Percentiles rank a stretch among this genome's conserved stretches.
Evolutionary conservation across 495 filamentous ascomycete genomes (phyloP).

Genomic region (Penicillium diatomitis): DNA sequence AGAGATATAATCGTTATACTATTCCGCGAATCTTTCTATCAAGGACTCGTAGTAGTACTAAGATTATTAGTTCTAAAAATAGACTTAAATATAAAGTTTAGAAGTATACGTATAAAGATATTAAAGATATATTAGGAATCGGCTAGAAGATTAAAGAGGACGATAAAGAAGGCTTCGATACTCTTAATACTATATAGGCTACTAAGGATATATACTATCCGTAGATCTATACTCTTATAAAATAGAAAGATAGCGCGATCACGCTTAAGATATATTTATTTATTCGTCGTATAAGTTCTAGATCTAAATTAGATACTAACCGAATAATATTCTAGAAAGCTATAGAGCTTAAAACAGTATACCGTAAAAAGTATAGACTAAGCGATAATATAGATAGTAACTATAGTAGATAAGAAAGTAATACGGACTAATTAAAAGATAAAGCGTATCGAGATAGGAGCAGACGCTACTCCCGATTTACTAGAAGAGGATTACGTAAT

Average conservation of each 20-base stretch:
- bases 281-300: constrained; percentile 10
- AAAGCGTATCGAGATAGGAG: no score
- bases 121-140: background rate
- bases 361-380: constrained; percentile 1
- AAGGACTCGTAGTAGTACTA: background rate
- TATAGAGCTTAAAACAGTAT: constrained; percentile 7
- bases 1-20: background rate
- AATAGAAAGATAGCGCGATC: constrained; percentile 13
- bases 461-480: no score
- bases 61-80: background rate
- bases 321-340: constrained; percentile 17
- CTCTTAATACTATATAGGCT: background rate
- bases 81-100: background rate
- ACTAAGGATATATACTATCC: constrained; percentile 8
- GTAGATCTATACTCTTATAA: constrained; percentile 12
- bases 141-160: background rate
- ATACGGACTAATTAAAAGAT: no score
- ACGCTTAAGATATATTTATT: constrained; percentile 14
- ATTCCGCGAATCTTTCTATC: background rate
- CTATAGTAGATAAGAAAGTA: constrained; percentile 2
- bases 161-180: background rate
- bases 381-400: background rate
- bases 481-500: no score
- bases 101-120: background rate
- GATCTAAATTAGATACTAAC: constrained; percentile 8